These are phyloP conservation scores for Auriculariales sp. DNA, from an alignment of 768 basidiomycete species.

Conservation along the genomic window DNA sequence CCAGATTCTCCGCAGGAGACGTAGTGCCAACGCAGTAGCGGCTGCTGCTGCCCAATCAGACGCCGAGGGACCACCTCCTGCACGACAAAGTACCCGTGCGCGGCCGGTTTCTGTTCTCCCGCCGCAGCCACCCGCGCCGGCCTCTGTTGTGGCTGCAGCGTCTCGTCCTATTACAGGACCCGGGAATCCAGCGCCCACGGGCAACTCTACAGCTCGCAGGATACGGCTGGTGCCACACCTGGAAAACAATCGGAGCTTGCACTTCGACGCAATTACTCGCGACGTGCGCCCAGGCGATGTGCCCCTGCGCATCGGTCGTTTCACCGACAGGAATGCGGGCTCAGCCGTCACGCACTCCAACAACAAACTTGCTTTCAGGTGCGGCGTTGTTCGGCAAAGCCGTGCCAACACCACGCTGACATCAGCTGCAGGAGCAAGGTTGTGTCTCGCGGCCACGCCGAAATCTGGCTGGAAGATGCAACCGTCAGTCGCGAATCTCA, in stretches of 20 bases:
- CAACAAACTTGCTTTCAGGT: constrained; percentile 83
- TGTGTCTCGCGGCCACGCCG: constrained; percentile 86
- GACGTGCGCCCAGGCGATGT: constrained; percentile 61
- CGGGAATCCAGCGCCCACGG: not conserved
- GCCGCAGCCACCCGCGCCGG: not conserved
- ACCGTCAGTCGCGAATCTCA: constrained; percentile 16
- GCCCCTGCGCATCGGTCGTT: constrained; percentile 78
- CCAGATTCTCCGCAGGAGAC: constrained; percentile 50
- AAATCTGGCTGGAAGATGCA: constrained; percentile 55
- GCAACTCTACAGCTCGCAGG: constrained; percentile 34
- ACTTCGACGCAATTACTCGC: constrained; percentile 84
- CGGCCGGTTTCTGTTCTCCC: not conserved
- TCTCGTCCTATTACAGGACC: not conserved
- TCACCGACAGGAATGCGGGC: constrained; percentile 65
- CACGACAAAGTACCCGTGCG: constrained; percentile 10
- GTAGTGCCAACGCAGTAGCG: constrained; percentile 23
- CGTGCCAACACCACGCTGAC: too few species aligned
- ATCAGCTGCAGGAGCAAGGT: too few species aligned
- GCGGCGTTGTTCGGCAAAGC: too few species aligned
- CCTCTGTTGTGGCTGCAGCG: not conserved
- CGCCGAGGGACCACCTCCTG: constrained; percentile 11
- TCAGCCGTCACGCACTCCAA: constrained; percentile 49
- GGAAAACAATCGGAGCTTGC: constrained; percentile 74
- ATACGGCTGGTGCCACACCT: constrained; percentile 93
- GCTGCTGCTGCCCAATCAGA: constrained; percentile 9